These are phyloP conservation scores for Fusarium nelsonii DNA, from an alignment of 2,329 filamentous ascomycete genomes.

Conservation along the genomic window DNA sequence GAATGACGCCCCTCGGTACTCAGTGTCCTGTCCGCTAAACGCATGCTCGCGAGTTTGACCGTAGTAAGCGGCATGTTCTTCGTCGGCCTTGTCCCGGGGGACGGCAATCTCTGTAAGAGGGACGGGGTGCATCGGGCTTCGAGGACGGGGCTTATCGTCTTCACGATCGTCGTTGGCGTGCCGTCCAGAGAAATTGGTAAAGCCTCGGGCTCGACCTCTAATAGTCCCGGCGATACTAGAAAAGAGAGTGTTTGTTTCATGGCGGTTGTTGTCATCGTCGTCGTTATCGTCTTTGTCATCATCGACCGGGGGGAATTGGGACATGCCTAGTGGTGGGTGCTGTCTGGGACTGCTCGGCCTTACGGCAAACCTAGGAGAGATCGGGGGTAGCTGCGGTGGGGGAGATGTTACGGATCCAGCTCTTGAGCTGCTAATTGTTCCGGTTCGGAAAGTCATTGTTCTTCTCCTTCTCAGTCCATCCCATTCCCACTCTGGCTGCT, in stretches of 20 bases:
- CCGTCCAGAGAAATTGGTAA: slow-evolving; percentile 51
- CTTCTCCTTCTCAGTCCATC: slow-evolving; percentile 85
- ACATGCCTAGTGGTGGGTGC: slow-evolving; percentile 77
- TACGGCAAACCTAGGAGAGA: slow-evolving; percentile 43
- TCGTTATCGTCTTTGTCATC: slow-evolving; percentile 67
- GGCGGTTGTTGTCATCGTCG: slow-evolving; percentile 61
- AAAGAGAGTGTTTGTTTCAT: slow-evolving; percentile 62
- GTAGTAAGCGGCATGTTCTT: slow-evolving; percentile 58
- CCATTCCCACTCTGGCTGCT: slow-evolving; percentile 80
- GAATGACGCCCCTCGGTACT: slow-evolving; percentile 62
- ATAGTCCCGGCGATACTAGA: slow-evolving; percentile 70
- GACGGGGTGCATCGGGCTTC: slow-evolving; percentile 71
- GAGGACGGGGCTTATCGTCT: slow-evolving; percentile 59
- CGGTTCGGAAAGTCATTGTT: slow-evolving; percentile 59
- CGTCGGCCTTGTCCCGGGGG: slow-evolving; percentile 59
- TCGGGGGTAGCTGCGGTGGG: slow-evolving; percentile 45
- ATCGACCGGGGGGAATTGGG: slow-evolving; percentile 76
- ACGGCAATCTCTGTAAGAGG: slow-evolving; percentile 72
- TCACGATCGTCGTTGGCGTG: slow-evolving; percentile 54
- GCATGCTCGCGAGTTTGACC: slow-evolving; percentile 57
- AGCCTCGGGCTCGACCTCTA: slow-evolving; percentile 51
- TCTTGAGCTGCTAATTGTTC: slow-evolving; percentile 50
- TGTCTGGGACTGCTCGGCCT: slow-evolving; percentile 46
- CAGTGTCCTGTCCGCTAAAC: slow-evolving; percentile 61
- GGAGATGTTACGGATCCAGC: slow-evolving; percentile 47